phyloP scores from a whole-genome alignment of 352 stramenopile genomes.

The Globisporangium viniferum region DNA sequence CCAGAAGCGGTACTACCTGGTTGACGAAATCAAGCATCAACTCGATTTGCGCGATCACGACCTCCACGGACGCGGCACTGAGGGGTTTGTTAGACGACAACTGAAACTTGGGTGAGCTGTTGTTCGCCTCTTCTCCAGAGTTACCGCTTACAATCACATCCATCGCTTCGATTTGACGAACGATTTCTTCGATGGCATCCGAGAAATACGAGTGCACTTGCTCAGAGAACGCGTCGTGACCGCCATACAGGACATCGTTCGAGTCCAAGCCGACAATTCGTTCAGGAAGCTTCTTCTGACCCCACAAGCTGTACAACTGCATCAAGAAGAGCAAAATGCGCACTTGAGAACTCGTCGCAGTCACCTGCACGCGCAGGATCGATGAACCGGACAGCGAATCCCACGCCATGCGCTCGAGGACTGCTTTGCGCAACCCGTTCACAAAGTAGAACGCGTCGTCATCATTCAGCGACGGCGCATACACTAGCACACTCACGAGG shows the following conservation, averaged over 20 bases:
- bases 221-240: slow-evolving; percentile 45
- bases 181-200: slow-evolving; percentile 44
- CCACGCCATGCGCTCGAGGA: slow-evolving; percentile 54
- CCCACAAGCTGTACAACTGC: slow-evolving; percentile 64
- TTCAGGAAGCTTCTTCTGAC: slow-evolving; percentile 36
- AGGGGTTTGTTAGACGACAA: neutral
- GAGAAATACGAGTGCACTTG: slow-evolving; percentile 51
- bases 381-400: neutral
- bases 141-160: neutral
- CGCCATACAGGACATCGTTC: slow-evolving; percentile 86
- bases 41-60: slow-evolving; percentile 32
- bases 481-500: slow-evolving; percentile 68
- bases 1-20: slow-evolving; percentile 30
- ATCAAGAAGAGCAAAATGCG: slow-evolving; percentile 39
- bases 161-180: slow-evolving; percentile 46
- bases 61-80: slow-evolving; percentile 2
- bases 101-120: neutral
- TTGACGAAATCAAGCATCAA: slow-evolving; percentile 71
- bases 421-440: slow-evolving; percentile 62
- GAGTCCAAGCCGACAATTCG: slow-evolving; percentile 56
- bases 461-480: slow-evolving; percentile 71
- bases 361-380: slow-evolving; percentile 10
- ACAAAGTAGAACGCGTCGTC: slow-evolving; percentile 89
- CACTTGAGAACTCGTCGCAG: slow-evolving; percentile 23
- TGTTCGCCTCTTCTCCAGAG: neutral